Percentiles rank a stretch among this genome's conserved stretches.
Evolutionary conservation across 2,329 filamentous ascomycete genomes (phyloP).

Genomic region (Penicillium sp.): DNA sequence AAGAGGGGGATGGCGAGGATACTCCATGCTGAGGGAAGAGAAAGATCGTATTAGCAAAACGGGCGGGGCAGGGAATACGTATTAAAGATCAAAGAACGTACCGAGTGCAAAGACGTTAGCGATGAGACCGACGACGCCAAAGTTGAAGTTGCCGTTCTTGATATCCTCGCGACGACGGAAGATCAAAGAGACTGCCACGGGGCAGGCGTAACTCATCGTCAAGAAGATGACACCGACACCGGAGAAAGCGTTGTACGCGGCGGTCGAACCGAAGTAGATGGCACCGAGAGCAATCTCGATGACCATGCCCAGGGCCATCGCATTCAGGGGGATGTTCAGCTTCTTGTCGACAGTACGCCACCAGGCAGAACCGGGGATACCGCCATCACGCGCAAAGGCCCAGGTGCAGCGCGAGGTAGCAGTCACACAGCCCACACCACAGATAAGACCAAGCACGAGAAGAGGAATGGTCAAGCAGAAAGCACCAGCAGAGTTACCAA

Average conservation of each 20-base stretch:
- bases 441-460: slow-evolving; percentile 74
- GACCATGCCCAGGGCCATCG: slow-evolving; percentile 66
- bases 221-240: slow-evolving; percentile 78
- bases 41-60: slow-evolving; percentile 13
- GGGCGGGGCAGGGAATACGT: neutral
- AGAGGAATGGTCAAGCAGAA: slow-evolving; percentile 69
- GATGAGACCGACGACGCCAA: slow-evolving; percentile 64
- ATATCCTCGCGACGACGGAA: slow-evolving; percentile 64
- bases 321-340: slow-evolving; percentile 70
- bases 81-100: slow-evolving; percentile 44
- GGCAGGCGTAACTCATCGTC: slow-evolving; percentile 69
- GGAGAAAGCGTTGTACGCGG: slow-evolving; percentile 79
- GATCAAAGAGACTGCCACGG: slow-evolving; percentile 65
- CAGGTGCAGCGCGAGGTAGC: slow-evolving; percentile 73
- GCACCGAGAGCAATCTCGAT: slow-evolving; percentile 72
- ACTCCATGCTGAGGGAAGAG: slow-evolving; percentile 57
- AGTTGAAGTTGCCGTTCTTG: slow-evolving; percentile 47
- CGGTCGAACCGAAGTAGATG: slow-evolving; percentile 77
- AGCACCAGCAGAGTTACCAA: slow-evolving; percentile 69
- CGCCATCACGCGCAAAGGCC: slow-evolving; percentile 72
- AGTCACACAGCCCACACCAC: slow-evolving; percentile 71
- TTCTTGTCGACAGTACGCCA: slow-evolving; percentile 67
- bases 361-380: slow-evolving; percentile 67
- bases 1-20: slow-evolving; percentile 71
- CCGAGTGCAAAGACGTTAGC: slow-evolving; percentile 68